These are phyloP conservation scores for Mycena crocata DNA, from an alignment of 768 basidiomycete genomes.

Conservation along the genomic window DNA sequence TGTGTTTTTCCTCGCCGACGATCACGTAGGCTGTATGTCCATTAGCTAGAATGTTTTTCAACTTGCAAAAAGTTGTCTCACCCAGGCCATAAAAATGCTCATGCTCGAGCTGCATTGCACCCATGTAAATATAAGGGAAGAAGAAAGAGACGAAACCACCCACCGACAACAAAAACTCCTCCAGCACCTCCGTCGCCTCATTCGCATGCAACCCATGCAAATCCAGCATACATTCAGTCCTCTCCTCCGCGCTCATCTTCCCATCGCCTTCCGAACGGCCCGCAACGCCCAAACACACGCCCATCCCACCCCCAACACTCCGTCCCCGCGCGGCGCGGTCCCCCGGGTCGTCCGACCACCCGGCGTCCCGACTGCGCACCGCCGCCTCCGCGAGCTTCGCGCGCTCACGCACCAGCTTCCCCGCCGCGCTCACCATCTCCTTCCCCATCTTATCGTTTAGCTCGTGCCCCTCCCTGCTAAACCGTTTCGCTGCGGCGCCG, in stretches of 20 bases:
- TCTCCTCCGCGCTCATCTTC: slow-evolving; percentile 82
- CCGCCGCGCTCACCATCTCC: slow-evolving; percentile 89
- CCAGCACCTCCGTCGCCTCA: slow-evolving; percentile 92
- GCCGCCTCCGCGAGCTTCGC: slow-evolving; percentile 80
- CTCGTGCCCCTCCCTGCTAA: slow-evolving; percentile 93
- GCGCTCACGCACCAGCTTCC: slow-evolving; percentile 87
- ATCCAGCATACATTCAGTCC: slow-evolving; percentile 89
- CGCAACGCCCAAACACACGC: slow-evolving; percentile 90
- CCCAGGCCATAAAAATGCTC: slow-evolving; percentile 91
- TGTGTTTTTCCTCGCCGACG: slow-evolving; percentile 97
- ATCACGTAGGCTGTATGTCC: slow-evolving; percentile 76
- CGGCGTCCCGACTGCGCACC: slow-evolving; percentile 73
- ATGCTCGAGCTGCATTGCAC: slow-evolving; percentile 72
- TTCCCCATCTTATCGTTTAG: slow-evolving; percentile 90
- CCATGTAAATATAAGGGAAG: slow-evolving; percentile 1
- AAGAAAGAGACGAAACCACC: slow-evolving; percentile 48
- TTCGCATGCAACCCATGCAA: slow-evolving; percentile 94
- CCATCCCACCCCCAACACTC: slow-evolving; percentile 82
- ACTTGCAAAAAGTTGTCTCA: slow-evolving; percentile 49
- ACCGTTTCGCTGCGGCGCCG: slow-evolving; percentile 94
- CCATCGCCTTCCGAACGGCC: slow-evolving; percentile 64
- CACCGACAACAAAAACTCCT: slow-evolving; percentile 89
- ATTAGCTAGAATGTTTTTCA: slow-evolving; percentile 4
- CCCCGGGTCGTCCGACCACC: slow-evolving; percentile 86
- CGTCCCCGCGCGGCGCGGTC: slow-evolving; percentile 84